Conservation (phyloP, 441 rosid genomes). For the Populus tomentosa region DNA sequence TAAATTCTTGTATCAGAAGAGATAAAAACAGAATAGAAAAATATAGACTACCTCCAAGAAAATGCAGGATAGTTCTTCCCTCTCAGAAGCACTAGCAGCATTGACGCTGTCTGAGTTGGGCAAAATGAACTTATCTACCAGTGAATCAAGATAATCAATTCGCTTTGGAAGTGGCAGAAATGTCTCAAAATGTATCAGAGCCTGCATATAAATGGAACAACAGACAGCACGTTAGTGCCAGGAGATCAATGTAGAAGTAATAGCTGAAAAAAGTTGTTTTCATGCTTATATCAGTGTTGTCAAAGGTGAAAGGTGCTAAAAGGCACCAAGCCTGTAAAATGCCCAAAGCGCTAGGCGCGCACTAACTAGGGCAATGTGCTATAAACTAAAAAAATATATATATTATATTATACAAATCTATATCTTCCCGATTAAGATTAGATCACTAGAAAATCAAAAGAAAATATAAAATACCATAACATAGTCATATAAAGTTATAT, state of each 20-base stretch:
- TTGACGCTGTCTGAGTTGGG: slow-evolving; percentile 48
- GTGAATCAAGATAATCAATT: slow-evolving; percentile 64
- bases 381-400: too few species aligned
- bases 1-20: background rate
- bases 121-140: slow-evolving; percentile 62
- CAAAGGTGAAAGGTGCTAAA: too few species aligned
- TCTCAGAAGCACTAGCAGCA: slow-evolving; percentile 56
- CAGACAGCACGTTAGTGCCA: slow-evolving; percentile 1
- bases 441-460: too few species aligned
- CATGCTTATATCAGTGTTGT: background rate
- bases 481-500: too few species aligned
- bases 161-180: slow-evolving; percentile 63
- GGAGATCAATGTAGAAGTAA: background rate
- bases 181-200: slow-evolving; percentile 69
- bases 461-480: too few species aligned
- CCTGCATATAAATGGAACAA: slow-evolving; percentile 28
- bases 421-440: too few species aligned
- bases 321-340: too few species aligned
- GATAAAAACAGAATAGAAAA: background rate
- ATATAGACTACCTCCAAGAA: slow-evolving; percentile 66
- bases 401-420: too few species aligned
- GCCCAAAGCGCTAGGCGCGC: too few species aligned
- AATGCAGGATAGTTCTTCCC: slow-evolving; percentile 82
- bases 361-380: too few species aligned
- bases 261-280: background rate